Percentiles rank a stretch among this genome's conserved stretches.
Evolutionary conservation across 2,329 filamentous ascomycete species (phyloP).

Genomic region (Neonectria neomacrospora): DNA sequence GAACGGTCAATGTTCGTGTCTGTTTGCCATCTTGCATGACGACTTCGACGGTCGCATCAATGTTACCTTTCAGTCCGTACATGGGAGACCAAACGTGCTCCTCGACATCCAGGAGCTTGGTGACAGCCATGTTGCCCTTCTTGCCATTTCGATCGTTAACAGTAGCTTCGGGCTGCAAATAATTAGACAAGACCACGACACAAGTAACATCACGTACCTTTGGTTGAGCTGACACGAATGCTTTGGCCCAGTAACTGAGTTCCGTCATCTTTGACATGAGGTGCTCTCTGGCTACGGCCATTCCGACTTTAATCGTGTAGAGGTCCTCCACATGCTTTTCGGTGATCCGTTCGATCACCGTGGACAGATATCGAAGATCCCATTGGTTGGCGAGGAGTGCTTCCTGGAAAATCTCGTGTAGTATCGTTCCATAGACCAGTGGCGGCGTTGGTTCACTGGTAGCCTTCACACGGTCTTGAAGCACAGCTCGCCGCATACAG

Average conservation of each 20-base stretch:
- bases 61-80: constrained; percentile 97
- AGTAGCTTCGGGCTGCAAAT: constrained; percentile 69
- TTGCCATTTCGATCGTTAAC: constrained; percentile 83
- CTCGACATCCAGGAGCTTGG: constrained; percentile 94
- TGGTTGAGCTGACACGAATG: constrained; percentile 80
- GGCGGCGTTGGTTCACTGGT: constrained; percentile 82
- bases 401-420: constrained; percentile 96
- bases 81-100: constrained; percentile 98
- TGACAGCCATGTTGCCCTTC: constrained; percentile 84
- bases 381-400: constrained; percentile 86
- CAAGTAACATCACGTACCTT: constrained; percentile 60
- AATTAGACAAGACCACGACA: constrained; percentile 41
- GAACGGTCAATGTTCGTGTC: constrained; percentile 79
- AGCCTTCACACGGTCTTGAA: constrained; percentile 95
- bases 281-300: constrained; percentile 79
- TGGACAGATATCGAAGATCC: constrained; percentile 74
- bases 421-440: constrained; percentile 90
- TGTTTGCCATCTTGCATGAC: constrained; percentile 78
- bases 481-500: constrained; percentile 88
- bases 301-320: constrained; percentile 84
- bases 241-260: constrained; percentile 82
- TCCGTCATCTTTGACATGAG: constrained; percentile 85
- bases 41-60: constrained; percentile 95
- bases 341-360: constrained; percentile 75
- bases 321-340: constrained; percentile 86